Evolutionary conservation across 345 rosid species (phyloP).

Genomic region (Acer campestre): DNA sequence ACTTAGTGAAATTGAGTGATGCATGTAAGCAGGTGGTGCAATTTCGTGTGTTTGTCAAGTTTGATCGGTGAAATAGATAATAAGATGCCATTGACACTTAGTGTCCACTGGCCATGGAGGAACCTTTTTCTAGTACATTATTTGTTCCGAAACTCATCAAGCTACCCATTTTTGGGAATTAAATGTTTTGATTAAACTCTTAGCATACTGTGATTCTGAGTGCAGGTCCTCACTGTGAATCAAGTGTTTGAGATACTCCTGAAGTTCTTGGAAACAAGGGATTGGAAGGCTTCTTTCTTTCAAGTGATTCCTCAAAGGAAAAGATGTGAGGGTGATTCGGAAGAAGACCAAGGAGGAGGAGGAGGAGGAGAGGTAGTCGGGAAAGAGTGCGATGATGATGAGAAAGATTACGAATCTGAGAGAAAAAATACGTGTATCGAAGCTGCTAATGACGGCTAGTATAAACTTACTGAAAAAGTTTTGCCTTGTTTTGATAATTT

Average conservation of each 20-base stretch:
- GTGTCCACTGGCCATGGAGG: no score
- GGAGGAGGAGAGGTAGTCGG: slow-evolving; percentile 29
- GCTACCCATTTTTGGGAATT: background rate
- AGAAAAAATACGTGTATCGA: slow-evolving; percentile 57
- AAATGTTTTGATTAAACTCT: background rate
- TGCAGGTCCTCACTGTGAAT: slow-evolving; percentile 93
- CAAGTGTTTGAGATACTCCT: slow-evolving; percentile 94
- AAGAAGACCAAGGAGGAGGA: slow-evolving; percentile 29
- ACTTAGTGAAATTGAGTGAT: background rate
- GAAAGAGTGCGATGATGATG: slow-evolving; percentile 27
- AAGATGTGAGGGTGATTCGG: slow-evolving; percentile 48
- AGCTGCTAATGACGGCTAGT: slow-evolving; percentile 38
- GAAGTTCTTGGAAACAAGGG: slow-evolving; percentile 74
- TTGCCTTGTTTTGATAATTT: background rate
- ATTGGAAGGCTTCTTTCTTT: slow-evolving; percentile 88
- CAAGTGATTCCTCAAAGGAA: slow-evolving; percentile 93
- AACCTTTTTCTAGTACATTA: no score
- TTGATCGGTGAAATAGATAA: background rate
- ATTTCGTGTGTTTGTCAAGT: background rate
- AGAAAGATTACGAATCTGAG: slow-evolving; percentile 41
- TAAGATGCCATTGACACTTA: no score
- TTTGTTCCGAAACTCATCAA: no score
- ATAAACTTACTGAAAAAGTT: slow-evolving; percentile 1
- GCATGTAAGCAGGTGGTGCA: no score
- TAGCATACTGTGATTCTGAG: background rate